Base-by-base conservation (phyloP, 2,329 filamentous ascomycete species). In the Fusarium coffeatum region DNA sequence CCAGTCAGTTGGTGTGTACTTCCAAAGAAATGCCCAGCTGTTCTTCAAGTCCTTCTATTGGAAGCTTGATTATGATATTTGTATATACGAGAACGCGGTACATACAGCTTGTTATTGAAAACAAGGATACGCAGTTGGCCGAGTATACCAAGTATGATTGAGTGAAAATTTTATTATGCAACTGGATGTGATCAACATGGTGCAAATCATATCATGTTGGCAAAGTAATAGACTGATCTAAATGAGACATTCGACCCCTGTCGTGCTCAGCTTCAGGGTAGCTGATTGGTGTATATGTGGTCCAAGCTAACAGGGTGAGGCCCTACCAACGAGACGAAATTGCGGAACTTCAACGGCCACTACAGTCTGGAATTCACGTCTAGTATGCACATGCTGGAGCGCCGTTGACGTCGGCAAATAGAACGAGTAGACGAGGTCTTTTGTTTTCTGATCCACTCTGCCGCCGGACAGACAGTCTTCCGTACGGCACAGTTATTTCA, bases 1-100 rank as follows among this genome's bases (percentile, higher is more conserved):
- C 9, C 18, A 4, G 18, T 11, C n/a, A 1, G 6, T 37, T 11
- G 3, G 18, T 1, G 9, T n/a, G 18, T 37, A 4, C 18, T 10
- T 7, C 9, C 34, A 37, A 37, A 9, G 9, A 6, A 37, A 37
- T 11, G 1, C 10, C 10, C 16, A 37, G 18, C 3, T 18, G 16
- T n/a, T 37, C 9, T 7, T 37, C 9, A 2, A n/a, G 5, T n/a
- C 5, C 18, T 37, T 3, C 18, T 27, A 9, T 15, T 7, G 8
- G 22, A 15, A 11, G 23, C 11, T 20, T 13, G 0, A 2, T 12
- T n/a, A 25, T 18, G 8, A 25, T 50, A 16, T 16, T 15, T 15
- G 10, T 12, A 11, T 5, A 6, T 27, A 20, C 20, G 32, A 27
- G 22, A 8, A 27, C 27, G 18, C 9, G 9, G 22, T 8, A 30